phyloP scores from a whole-genome alignment of 2,329 filamentous ascomycete species.

The Lecanicillium sp. region DNA sequence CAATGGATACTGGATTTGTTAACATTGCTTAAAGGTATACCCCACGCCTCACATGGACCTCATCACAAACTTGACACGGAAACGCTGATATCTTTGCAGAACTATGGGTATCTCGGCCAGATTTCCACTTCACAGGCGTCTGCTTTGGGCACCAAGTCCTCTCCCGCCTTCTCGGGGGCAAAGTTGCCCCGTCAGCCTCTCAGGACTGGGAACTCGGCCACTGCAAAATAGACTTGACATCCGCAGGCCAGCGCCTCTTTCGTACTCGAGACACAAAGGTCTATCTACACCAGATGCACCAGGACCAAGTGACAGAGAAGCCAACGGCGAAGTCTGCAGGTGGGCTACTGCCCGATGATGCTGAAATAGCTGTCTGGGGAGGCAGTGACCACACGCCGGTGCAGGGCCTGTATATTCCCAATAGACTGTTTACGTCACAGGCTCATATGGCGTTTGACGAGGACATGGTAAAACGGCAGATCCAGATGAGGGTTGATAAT shows the following conservation, averaged over 20 bases:
- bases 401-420: slow-evolving; percentile 64
- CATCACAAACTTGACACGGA: not conserved
- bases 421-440: slow-evolving; percentile 63
- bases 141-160: slow-evolving; percentile 81
- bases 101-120: slow-evolving; percentile 40
- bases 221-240: slow-evolving; percentile 53
- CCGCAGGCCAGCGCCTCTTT: slow-evolving; percentile 61
- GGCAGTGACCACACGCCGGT: slow-evolving; percentile 56
- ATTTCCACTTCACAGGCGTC: slow-evolving; percentile 58
- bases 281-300: slow-evolving; percentile 72
- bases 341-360: slow-evolving; percentile 27
- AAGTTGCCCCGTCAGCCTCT: slow-evolving; percentile 53
- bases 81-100: slow-evolving; percentile 24
- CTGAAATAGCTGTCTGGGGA: slow-evolving; percentile 48
- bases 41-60: not conserved
- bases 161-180: slow-evolving; percentile 59
- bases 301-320: slow-evolving; percentile 58
- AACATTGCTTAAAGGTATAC: slow-evolving; percentile 38
- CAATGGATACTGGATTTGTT: slow-evolving; percentile 69
- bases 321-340: slow-evolving; percentile 41
- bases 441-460: slow-evolving; percentile 71
- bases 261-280: slow-evolving; percentile 39
- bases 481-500: slow-evolving; percentile 49
- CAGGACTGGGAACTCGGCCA: slow-evolving; percentile 69
- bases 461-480: slow-evolving; percentile 57